phyloP scores from a whole-genome alignment of 352 stramenopile species.

The Albugo laibachii region DNA sequence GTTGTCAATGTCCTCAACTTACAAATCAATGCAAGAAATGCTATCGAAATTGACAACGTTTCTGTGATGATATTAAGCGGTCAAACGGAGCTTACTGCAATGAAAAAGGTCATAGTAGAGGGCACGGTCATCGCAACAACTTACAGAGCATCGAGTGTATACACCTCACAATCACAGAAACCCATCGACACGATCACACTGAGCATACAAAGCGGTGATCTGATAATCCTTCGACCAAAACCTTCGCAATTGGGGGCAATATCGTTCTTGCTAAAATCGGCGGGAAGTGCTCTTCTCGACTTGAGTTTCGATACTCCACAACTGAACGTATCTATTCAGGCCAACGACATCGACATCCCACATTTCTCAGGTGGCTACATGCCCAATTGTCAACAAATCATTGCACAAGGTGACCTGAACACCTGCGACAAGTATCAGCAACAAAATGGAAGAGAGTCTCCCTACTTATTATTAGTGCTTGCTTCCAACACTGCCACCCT shows the following conservation, averaged over 20 bases:
- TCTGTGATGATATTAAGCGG: too few species aligned
- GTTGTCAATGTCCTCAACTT: too few species aligned
- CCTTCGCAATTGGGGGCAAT: conserved; percentile 19
- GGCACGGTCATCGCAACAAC: too few species aligned
- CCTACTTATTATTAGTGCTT: conserved; percentile 27
- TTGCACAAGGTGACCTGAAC: conserved; percentile 17
- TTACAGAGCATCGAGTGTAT: too few species aligned
- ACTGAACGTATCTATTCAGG: conserved; percentile 19
- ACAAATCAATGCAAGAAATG: too few species aligned
- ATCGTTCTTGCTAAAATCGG: conserved; percentile 13
- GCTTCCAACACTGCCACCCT: conserved; percentile 16
- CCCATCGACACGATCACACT: too few species aligned
- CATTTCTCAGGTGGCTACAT: conserved; percentile 28
- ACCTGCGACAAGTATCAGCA: conserved; percentile 16
- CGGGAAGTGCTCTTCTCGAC: conserved; percentile 14
- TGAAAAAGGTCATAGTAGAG: too few species aligned
- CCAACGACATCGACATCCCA: conserved; percentile 21
- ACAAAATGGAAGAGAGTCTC: conserved; percentile 1
- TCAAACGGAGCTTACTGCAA: too few species aligned
- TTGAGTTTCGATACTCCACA: conserved; percentile 42
- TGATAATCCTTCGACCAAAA: not conserved
- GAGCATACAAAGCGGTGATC: too few species aligned
- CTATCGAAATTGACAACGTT: too few species aligned
- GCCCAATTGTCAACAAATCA: conserved; percentile 17
- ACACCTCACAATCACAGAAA: too few species aligned